Evolutionary conservation across 192 early-diverging fungal genomes (phyloP).

Genomic region (Mortierella alpina): DNA sequence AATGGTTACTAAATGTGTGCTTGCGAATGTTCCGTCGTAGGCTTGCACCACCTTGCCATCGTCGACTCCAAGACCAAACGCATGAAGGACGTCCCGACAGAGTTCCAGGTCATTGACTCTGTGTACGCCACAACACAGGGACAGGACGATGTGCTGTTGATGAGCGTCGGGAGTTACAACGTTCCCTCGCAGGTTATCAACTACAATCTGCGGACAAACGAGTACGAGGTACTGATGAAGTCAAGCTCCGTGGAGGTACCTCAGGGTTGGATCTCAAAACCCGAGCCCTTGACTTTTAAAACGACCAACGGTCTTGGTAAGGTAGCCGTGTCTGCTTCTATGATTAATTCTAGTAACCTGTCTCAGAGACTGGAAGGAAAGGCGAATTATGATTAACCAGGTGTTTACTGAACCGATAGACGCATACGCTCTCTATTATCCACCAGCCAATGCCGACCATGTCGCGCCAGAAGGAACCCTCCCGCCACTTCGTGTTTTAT

Average conservation of each 20-base stretch:
- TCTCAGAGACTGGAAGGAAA: too few relatives aligned
- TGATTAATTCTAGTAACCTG: background rate
- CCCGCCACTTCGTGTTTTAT: constrained; percentile 75
- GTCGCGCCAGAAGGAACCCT: constrained; percentile 58
- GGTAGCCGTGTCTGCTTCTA: background rate
- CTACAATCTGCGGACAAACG: constrained; percentile 44
- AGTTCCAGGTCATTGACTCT: constrained; percentile 34
- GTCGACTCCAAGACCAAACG: constrained; percentile 35
- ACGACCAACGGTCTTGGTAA: constrained; percentile 58
- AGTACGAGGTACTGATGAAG: constrained; percentile 38
- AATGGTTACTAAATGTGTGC: too few relatives aligned
- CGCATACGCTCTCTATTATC: constrained; percentile 70
- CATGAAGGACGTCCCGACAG: constrained; percentile 36
- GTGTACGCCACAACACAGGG: constrained; percentile 23
- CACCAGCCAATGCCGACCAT: constrained; percentile 71
- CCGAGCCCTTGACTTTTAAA: constrained; percentile 70
- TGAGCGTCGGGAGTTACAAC: constrained; percentile 41
- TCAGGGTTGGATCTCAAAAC: constrained; percentile 67
- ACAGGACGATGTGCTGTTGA: constrained; percentile 30
- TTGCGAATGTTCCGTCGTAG: background rate
- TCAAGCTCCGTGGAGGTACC: constrained; percentile 43
- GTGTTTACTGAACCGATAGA: constrained; percentile 11
- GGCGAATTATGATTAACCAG: too few relatives aligned
- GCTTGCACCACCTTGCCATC: constrained; percentile 19
- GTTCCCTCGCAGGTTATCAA: constrained; percentile 26